Base-by-base conservation (phyloP, 495 filamentous ascomycete species). In the Hypoxylon fuscum region DNA sequence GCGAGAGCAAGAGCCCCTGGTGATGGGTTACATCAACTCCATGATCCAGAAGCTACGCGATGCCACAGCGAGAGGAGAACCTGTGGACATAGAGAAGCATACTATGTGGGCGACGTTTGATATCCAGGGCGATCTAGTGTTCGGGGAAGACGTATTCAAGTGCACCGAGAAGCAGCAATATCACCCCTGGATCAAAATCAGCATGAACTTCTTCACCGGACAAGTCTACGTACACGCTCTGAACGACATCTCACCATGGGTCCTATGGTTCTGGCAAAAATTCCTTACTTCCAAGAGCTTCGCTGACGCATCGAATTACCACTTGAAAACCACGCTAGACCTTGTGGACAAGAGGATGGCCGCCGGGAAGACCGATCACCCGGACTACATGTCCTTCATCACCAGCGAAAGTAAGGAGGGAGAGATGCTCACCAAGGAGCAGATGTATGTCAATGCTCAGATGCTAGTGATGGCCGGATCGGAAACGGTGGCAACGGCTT, bases 81-180 rank as follows among this genome's bases (percentile, higher is more conserved):
- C 64, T 0, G 63, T 74, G 14, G 66, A 80, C 14, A 65, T 82
- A 49, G 67, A 68, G 5, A 72, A 81, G 17, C 87, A 83, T 79
- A 82, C 76, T 51, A 86, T 85, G 56, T 85, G 72, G 46, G 72
- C 73, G 9, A 86, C 85, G 0, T 88, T 87, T 46, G 85, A 87
- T 53, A 76, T 87, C 23, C 85, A 87, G 41, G 85, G 85, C 1
- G 85, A 88, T 58, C 64, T 88, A 6, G 74, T 80, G 0, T 86
- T 87, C 47, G 85, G 84, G 6, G 51, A 60, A 11, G 77, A 83
- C 49, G 72, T 83, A 0, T 87, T 88, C 55, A 75, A 74, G 7
- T 83, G 83, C 44, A 72, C 85, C 1, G 50, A 69, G 35, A 55
- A 62, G 0, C 53, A 59, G 5, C 38, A 42, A 1, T 72, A 71